Conservation (phyloP, 2,329 filamentous ascomycete genomes). For the Claviceps sp. region DNA sequence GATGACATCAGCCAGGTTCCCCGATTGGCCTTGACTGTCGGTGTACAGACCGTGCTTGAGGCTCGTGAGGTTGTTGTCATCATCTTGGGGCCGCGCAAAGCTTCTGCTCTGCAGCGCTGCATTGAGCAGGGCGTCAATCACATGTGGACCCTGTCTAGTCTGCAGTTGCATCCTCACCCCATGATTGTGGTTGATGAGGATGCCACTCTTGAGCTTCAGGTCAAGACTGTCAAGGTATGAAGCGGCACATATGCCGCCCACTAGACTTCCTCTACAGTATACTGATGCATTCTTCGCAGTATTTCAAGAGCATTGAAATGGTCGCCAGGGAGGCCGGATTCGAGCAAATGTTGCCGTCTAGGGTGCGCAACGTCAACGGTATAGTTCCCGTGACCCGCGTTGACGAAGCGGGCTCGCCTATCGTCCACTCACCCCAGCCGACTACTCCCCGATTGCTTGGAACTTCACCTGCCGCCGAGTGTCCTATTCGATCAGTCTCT, state of each 20-base stretch:
- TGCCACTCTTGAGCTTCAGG: constrained; percentile 57
- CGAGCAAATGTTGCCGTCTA: constrained; percentile 43
- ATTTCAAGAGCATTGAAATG: constrained; percentile 60
- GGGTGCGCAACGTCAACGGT: constrained; percentile 38
- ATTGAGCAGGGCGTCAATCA: constrained; percentile 76
- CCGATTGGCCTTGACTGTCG: constrained; percentile 71
- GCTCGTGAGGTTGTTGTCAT: constrained; percentile 72
- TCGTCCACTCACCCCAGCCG: constrained; percentile 40
- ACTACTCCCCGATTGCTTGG: constrained; percentile 40
- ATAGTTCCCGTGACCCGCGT: constrained; percentile 26
- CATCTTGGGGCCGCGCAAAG: constrained; percentile 70
- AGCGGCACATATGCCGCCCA: neutral
- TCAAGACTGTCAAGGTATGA: constrained; percentile 55
- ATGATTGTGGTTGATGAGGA: constrained; percentile 78
- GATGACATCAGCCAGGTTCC: constrained; percentile 64
- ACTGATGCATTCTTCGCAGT: constrained; percentile 23
- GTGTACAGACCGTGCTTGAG: constrained; percentile 72
- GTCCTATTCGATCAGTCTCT: constrained; percentile 40
- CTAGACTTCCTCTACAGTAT: neutral
- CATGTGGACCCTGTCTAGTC: constrained; percentile 77
- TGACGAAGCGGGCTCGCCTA: constrained; percentile 29
- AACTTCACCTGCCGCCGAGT: constrained; percentile 41
- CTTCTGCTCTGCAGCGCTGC: constrained; percentile 64
- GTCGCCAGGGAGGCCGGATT: constrained; percentile 44
- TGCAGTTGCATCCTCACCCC: constrained; percentile 70